phyloP scores from a whole-genome alignment of 2,329 filamentous ascomycete genomes.

The Dactylellina cionopaga region DNA sequence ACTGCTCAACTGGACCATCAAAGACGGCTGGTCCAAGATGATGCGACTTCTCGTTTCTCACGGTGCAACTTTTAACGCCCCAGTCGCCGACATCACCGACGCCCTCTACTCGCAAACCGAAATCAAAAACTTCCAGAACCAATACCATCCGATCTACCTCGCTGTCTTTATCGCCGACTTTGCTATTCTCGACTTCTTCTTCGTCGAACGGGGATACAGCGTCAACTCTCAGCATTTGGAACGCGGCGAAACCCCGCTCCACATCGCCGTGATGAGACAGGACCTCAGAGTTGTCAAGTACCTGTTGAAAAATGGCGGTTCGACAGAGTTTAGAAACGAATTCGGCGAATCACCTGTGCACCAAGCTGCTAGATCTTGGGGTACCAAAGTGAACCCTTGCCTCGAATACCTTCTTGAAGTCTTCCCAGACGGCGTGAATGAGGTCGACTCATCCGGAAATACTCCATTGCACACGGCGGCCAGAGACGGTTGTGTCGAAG shows the following conservation, averaged over 20 bases:
- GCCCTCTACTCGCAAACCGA: constrained; percentile 34
- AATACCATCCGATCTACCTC: constrained; percentile 51
- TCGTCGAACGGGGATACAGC: constrained; percentile 36
- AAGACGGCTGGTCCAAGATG: constrained; percentile 52
- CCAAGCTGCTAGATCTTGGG: constrained; percentile 48
- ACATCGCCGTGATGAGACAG: constrained; percentile 50
- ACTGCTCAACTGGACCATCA: constrained; percentile 52
- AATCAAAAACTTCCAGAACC: constrained; percentile 51
- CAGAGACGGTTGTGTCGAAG: constrained; percentile 41
- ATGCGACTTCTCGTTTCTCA: constrained; percentile 44
- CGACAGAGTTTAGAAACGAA: constrained; percentile 46
- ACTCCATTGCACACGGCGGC: constrained; percentile 52
- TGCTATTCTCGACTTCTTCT: constrained; percentile 48
- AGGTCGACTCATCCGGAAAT: constrained; percentile 41
- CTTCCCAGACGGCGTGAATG: constrained; percentile 49
- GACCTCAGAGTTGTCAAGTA: constrained; percentile 49
- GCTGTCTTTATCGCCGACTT: constrained; percentile 51
- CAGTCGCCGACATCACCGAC: constrained; percentile 33
- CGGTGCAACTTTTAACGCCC: constrained; percentile 37
- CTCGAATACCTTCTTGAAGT: constrained; percentile 50
- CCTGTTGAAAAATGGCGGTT: constrained; percentile 41
- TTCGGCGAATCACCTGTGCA: constrained; percentile 47
- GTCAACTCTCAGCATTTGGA: constrained; percentile 49
- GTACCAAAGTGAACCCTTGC: constrained; percentile 50
- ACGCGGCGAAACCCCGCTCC: constrained; percentile 42